phyloP scores from a whole-genome alignment of 768 basidiomycete species.

The Kwoniella europaea region DNA sequence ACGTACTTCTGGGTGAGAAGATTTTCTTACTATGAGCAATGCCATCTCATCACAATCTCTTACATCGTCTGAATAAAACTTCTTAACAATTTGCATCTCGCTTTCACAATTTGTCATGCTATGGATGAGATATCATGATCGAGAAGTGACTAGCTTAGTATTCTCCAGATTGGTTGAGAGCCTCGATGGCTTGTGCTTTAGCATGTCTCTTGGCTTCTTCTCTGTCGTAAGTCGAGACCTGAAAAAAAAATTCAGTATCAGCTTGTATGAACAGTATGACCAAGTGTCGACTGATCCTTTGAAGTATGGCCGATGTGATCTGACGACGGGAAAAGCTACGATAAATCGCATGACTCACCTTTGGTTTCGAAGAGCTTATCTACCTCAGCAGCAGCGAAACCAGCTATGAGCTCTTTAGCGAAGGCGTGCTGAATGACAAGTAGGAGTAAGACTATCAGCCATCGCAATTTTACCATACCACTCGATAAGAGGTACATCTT shows the following conservation, averaged over 20 bases:
- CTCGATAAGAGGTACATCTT: too few relatives aligned
- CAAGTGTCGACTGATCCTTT: neutral
- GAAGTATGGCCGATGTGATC: too few relatives aligned
- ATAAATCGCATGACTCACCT: constrained; percentile 39
- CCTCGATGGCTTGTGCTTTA: constrained; percentile 43
- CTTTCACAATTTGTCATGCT: neutral
- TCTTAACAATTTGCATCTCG: too few relatives aligned
- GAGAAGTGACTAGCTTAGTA: constrained; percentile 19
- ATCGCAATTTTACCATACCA: too few relatives aligned
- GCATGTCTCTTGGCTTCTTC: constrained; percentile 55
- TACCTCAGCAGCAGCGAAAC: constrained; percentile 59
- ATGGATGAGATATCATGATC: neutral
- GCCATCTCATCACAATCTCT: neutral
- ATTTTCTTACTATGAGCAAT: neutral
- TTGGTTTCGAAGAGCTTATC: constrained; percentile 60
- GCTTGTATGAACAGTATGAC: neutral
- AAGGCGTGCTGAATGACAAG: constrained; percentile 28
- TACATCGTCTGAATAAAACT: too few relatives aligned
- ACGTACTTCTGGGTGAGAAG: too few relatives aligned
- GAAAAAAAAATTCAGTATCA: neutral
- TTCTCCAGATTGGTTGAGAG: constrained; percentile 47
- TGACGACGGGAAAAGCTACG: too few relatives aligned
- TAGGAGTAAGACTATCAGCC: too few relatives aligned
- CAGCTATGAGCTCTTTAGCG: constrained; percentile 59
- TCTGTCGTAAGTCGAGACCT: constrained; percentile 54